Evolutionary conservation across 129 eudicot species (phyloP).

Genomic region (Lonicera japonica): DNA sequence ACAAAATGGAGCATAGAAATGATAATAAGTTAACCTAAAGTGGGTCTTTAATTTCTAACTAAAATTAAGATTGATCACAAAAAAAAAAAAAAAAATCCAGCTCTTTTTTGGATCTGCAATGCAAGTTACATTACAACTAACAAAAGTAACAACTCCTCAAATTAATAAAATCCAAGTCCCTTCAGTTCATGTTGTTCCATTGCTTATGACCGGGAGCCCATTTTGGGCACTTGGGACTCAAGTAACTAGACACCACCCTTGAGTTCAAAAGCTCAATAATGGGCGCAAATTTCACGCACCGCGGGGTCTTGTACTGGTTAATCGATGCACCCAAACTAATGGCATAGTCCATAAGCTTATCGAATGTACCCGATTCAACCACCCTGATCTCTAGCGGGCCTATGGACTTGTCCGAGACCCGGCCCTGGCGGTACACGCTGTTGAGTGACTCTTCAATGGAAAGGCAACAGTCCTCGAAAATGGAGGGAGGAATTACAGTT

Average conservation of each 20-base stretch:
- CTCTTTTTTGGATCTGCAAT: slow-evolving; percentile 6
- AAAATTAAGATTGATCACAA: neutral
- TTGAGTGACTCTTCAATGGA: slow-evolving; percentile 38
- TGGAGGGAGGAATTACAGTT: slow-evolving; percentile 22
- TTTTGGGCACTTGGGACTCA: slow-evolving; percentile 17
- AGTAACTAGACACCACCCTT: slow-evolving; percentile 30
- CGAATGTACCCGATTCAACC: slow-evolving; percentile 48
- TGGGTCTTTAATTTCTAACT: neutral
- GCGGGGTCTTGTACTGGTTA: slow-evolving; percentile 56
- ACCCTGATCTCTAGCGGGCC: slow-evolving; percentile 58
- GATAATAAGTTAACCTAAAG: neutral
- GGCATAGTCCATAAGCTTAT: slow-evolving; percentile 60
- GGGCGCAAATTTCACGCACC: slow-evolving; percentile 54
- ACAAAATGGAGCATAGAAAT: neutral
- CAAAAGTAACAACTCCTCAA: neutral
- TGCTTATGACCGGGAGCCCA: slow-evolving; percentile 14
- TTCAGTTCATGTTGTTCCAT: slow-evolving; percentile 4
- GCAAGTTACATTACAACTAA: neutral
- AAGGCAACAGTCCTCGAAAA: slow-evolving; percentile 39
- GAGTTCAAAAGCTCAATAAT: slow-evolving; percentile 51
- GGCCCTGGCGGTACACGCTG: slow-evolving; percentile 35
- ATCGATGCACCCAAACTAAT: slow-evolving; percentile 58
- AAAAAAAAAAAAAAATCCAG: no score
- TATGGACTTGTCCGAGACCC: slow-evolving; percentile 55
- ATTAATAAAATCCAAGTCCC: neutral